Evolutionary conservation across 495 filamentous ascomycete species (phyloP), one percentile per base, ranked within the genome.

Genomic region (Aspergillus sclerotiicarbonarius): DNA sequence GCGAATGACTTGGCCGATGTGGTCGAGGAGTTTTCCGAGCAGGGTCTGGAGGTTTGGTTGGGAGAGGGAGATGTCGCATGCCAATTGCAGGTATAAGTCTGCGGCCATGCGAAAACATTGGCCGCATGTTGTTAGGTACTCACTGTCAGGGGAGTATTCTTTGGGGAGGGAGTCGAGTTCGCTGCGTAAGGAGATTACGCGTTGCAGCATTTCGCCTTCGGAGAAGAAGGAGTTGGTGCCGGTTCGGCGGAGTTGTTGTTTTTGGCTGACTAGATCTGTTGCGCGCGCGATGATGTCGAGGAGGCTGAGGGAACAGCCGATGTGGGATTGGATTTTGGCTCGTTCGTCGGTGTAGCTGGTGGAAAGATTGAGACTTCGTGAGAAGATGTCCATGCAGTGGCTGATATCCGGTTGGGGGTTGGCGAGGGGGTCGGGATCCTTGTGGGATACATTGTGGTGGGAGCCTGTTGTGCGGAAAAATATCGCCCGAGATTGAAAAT

Each of bases 51-150:
- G 51, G 4, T 33, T 25, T 8, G 33, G 51, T n/a, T 53, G 51
- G 13, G n/a, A 41, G 21, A 41, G 19, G 3, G 51, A 33, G 19
- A 53, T 53, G 12, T 53, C 51, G 19, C 51, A 53, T 8, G 51
- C 35, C 10, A 53, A 9, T 44, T 53, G 51, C 3, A 53, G 35
- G 19, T 41, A 53, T 8, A 53, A 19, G 19, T 53, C 33, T 16
- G 51, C 51, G 20, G 51, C 51, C 7, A 53, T 10, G n/a, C 51
- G 51, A 18, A 53, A 53, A 35, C 51, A 53, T 25, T 43, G 33
- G 3, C 33, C 51, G 33, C 51, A 53, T 20, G 51, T 53, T 19
- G 51, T 32, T n/a, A 53, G 35, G 51, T 53, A 53, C 6, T 53
- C 51, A 15, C 18, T 53, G 15, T 29, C 37, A 21, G 51, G 15